A percentile compares a stretch with the other conserved stretches of the same genome.
phyloP scores from a whole-genome alignment of 2,329 filamentous ascomycete genomes.

The Fonsecaea nubica region DNA sequence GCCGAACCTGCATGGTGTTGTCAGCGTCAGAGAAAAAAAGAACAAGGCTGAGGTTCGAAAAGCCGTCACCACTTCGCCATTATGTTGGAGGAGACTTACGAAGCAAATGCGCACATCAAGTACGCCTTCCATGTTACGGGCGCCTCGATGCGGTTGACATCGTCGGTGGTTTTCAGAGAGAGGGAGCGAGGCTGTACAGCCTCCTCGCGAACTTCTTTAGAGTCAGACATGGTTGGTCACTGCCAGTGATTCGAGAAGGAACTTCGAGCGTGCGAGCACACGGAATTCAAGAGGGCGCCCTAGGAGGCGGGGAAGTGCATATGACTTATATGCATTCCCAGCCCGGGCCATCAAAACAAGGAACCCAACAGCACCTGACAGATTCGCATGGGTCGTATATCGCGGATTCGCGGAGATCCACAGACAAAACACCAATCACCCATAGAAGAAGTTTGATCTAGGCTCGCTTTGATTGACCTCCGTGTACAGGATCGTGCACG shows the following conservation, averaged over 20 bases:
- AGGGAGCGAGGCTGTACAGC: conserved; percentile 9
- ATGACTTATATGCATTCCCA: conserved; percentile 12
- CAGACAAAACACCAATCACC: background rate
- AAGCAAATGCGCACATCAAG: conserved; percentile 65
- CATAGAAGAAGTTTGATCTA: background rate
- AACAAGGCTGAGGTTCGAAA: background rate
- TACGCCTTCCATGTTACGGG: conserved; percentile 66
- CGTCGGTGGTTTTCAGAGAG: conserved; percentile 40
- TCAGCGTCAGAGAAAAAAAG: background rate
- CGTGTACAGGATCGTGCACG: background rate
- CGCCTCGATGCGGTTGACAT: conserved; percentile 63
- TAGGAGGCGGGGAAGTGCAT: background rate
- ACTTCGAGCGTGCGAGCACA: background rate
- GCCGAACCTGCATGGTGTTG: conserved; percentile 3
- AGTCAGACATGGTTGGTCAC: conserved; percentile 9
- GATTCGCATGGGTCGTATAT: background rate
- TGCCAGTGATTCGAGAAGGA: background rate
- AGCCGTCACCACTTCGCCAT: background rate
- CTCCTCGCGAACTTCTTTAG: conserved; percentile 5
- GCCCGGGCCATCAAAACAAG: conserved; percentile 11
- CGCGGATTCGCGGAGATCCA: conserved; percentile 9
- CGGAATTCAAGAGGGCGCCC: background rate
- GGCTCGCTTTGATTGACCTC: background rate
- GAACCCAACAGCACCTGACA: background rate
- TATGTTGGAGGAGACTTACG: conserved; percentile 37